Conservation (phyloP, 352 stramenopile species). For the Pythium plurisporium region DNA sequence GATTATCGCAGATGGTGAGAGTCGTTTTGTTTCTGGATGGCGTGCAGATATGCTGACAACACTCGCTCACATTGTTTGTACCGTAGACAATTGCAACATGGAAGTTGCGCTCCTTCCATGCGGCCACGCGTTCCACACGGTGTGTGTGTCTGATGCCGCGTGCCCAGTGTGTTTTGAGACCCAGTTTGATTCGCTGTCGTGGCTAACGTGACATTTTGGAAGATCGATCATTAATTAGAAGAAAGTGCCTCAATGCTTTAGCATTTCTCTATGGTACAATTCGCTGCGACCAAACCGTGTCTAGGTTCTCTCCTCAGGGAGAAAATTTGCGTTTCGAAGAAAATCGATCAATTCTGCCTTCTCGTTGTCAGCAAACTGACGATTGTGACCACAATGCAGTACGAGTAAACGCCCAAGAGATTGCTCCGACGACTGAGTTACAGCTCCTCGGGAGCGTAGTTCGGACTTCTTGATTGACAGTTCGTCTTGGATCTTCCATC, state of each 20-base stretch:
- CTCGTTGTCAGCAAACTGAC: slow-evolving; percentile 73
- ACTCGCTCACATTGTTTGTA: too few relatives aligned
- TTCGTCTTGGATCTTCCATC: slow-evolving; percentile 48
- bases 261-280: slow-evolving; percentile 9
- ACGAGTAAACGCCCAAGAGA: slow-evolving; percentile 47
- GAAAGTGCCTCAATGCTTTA: not conserved
- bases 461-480: not conserved
- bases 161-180: slow-evolving; percentile 69
- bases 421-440: not conserved
- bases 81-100: slow-evolving; percentile 64
- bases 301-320: not conserved
- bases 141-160: slow-evolving; percentile 52
- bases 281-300: not conserved
- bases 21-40: too few relatives aligned
- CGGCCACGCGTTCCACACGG: slow-evolving; percentile 71
- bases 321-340: slow-evolving; percentile 23
- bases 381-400: slow-evolving; percentile 84
- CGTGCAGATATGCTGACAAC: too few relatives aligned
- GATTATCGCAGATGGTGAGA: slow-evolving; percentile 77
- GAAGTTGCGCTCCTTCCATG: slow-evolving; percentile 74
- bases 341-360: slow-evolving; percentile 65
- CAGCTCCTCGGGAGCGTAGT: not conserved
- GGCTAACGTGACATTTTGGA: too few relatives aligned
- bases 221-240: too few relatives aligned
- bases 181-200: slow-evolving; percentile 40